Evolutionary conservation across 768 basidiomycete genomes (phyloP), one percentile per base, ranked within the genome.

Genomic region (Dioszegia hungarica): DNA sequence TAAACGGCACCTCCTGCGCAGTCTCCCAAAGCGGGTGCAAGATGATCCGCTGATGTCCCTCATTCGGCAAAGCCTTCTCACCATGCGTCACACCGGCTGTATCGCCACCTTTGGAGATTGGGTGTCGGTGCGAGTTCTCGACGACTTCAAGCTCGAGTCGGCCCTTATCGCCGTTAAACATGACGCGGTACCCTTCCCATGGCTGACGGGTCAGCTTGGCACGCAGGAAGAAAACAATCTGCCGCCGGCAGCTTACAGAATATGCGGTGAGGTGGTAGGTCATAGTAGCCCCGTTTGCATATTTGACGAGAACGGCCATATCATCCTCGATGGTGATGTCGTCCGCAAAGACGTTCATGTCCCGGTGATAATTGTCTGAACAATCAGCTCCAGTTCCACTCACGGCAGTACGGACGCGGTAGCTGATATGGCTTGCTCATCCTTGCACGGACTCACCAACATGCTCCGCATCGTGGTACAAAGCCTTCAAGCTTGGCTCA

Each of bases 91-190:
- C 64, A 29, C 70, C 74, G 1, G 67, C 67, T 39, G 64, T 66
- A 25, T 61, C 51, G 3, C 58, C 59, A 19, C 64, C 67, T 33
- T 66, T 68, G 19, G 62, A 57, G 0, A 41, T 54, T 8, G 66
- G 51, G 5, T 34, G 28, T 24, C 68, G 60, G 49, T 64, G 59
- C 0, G 68, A 45, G 15, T 77, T 79, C 61, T 83, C 82, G 31
- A 81, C 80, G 31, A 81, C 81, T 56, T 80, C 79, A 15, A 82
- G 76, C 71, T 82, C 82, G 4, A 82, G 78, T 15, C 82, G 78
- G 9, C 82, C 81, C 17, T 77, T 75, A n/a, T 79, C 79, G 3
- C 81, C 81, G 67, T 82, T 82, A 75, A 82, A 81, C 78, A 80
- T 80, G 44, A 82, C 81, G 52, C 77, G 76, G 62, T 82, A 82